These are phyloP conservation scores for Silene noctiflora DNA, from an alignment of 179 eudicot species.

Conservation along the genomic window DNA sequence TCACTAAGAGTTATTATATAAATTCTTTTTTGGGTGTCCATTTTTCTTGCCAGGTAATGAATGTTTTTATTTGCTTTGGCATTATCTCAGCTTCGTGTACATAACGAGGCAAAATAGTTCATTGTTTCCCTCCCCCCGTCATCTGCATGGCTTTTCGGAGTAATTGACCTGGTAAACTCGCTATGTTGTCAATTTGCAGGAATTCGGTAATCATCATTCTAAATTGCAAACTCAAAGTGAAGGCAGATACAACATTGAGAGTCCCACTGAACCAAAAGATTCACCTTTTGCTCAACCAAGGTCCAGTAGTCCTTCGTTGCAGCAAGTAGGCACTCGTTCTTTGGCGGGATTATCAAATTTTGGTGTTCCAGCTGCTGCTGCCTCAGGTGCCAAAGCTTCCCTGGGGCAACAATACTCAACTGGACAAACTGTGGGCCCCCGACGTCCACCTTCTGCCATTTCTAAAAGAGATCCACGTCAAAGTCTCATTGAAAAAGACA, in stretches of 20 bases:
- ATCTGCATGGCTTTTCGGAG: background rate
- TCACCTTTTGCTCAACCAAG: conserved; percentile 37
- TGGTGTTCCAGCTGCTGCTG: conserved; percentile 23
- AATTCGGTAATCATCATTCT: conserved; percentile 31
- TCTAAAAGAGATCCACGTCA: conserved; percentile 42
- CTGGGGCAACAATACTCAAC: conserved; percentile 40
- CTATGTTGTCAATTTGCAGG: conserved; percentile 38
- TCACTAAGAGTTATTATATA: background rate
- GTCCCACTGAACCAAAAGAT: conserved; percentile 47
- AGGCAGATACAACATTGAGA: conserved; percentile 42
- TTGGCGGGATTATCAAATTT: conserved; percentile 30
- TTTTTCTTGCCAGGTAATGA: background rate
- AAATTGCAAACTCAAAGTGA: conserved; percentile 38
- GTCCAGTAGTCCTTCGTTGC: conserved; percentile 28
- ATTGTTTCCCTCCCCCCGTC: background rate
- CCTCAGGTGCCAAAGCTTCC: conserved; percentile 36
- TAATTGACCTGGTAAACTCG: conserved; percentile 13
- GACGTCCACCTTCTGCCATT: conserved; percentile 39
- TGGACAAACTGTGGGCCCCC: conserved; percentile 36
- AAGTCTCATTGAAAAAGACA: conserved; percentile 43
- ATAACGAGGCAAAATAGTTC: background rate
- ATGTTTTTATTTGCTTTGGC: background rate
- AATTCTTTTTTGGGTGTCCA: background rate
- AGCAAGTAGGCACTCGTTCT: conserved; percentile 39
- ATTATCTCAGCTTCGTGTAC: background rate